phyloP scores from a whole-genome alignment of 352 stramenopile genomes.

The Phytophthora palmivora region DNA sequence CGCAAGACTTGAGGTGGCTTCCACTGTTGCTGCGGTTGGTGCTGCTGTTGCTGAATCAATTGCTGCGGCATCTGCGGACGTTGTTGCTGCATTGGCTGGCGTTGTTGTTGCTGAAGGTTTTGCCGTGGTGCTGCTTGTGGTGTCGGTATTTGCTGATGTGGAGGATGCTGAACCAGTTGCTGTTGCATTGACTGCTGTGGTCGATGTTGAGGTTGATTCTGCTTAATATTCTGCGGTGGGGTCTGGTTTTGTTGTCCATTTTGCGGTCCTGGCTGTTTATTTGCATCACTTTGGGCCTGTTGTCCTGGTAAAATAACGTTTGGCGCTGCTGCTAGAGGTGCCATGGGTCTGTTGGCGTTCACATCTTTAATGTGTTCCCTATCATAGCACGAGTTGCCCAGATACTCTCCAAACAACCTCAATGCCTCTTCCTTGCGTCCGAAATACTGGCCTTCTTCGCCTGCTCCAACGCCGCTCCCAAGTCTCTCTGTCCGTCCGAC shows the following conservation, averaged over 20 bases:
- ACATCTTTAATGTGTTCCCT: slow-evolving; percentile 87
- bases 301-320: slow-evolving; percentile 30
- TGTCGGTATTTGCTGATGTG: slow-evolving; percentile 4
- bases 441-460: slow-evolving; percentile 91
- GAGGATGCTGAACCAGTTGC: slow-evolving; percentile 10
- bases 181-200: slow-evolving; percentile 9
- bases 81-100: slow-evolving; percentile 10
- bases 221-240: slow-evolving; percentile 12
- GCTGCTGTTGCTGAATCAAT: slow-evolving; percentile 15
- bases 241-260: slow-evolving; percentile 11
- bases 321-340: slow-evolving; percentile 24
- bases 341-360: slow-evolving; percentile 54
- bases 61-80: slow-evolving; percentile 17
- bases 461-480: slow-evolving; percentile 80
- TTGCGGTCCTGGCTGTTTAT: slow-evolving; percentile 7
- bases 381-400: slow-evolving; percentile 90
- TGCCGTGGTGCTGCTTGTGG: slow-evolving; percentile 4
- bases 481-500: slow-evolving; percentile 77
- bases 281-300: slow-evolving; percentile 10
- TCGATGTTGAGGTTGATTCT: background rate
- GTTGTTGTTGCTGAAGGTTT: slow-evolving; percentile 5
- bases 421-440: slow-evolving; percentile 83
- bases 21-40: slow-evolving; percentile 39
- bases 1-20: slow-evolving; percentile 37
- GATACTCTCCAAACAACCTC: slow-evolving; percentile 85